Evolutionary conservation across 306 rosid genomes (phyloP), one percentile per base, ranked within the genome.

Genomic region (Vigna radiata): DNA sequence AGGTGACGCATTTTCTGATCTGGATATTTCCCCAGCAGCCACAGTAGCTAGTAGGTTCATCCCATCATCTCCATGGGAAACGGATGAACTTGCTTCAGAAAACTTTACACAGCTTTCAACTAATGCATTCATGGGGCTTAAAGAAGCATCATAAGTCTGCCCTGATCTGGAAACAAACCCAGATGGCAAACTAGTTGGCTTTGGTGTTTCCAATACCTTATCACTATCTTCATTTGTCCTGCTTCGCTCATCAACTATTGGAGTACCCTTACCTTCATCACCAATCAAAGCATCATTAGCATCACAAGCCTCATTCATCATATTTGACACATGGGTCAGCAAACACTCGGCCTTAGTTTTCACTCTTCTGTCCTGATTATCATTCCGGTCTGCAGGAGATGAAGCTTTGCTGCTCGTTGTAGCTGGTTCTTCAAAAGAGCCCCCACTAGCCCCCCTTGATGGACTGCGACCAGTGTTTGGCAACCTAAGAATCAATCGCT

Each of bases 1-100:
- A 1, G 97, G 96, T 31, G 94, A 83, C 21, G 79, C 87, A 73
- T 75, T 72, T 62, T 73, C 90, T 64, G 97, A 91, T 86, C 91
- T 87, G 17, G 92, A 85, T 50, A 91, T 90, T 79, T 88, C 97
- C 31, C 89, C 96, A 9, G 97, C 96, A 47, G 96, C 98, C 63
- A 94, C 98, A 75, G 89, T 83, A 55, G 97, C 98, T 16, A 91
- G 97, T 50, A 94, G 83, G 83, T 91, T 90, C 92, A 91, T 94
- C 25, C 98, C 98, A 77, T 93, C 91, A 78, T 94, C 94, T 27
- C 82, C 90, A 70, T 78, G 83, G 25, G 94, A 87, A 36, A 79
- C 77, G 71, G 88, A 77, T 67, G 85, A 67, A 81, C 73, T 88
- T 25, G 88, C 85, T 85, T 91, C 94, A 31, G 98, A 90, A 83